Evolutionary conservation across 176 grass and related monocot species (phyloP), one percentile per base, ranked within the genome.

Genomic region (Cocos nucifera): DNA sequence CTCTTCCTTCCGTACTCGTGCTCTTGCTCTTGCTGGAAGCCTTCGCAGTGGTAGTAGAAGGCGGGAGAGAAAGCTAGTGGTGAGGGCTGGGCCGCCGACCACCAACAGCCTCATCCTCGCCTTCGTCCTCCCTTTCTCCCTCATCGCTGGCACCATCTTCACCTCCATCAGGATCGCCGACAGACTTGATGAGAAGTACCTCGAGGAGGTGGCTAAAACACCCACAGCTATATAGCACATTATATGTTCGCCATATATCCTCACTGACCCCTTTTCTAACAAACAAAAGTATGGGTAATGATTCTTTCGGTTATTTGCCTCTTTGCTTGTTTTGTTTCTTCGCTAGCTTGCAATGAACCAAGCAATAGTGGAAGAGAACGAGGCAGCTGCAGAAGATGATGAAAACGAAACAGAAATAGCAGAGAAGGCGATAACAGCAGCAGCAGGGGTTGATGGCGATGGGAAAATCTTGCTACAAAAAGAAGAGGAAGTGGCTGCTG

Each of bases 71-170:
- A 24, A 70, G 10, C 35, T 55, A 14, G 67, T 73, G 71, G 75
- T 85, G 39, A 80, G 82, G 10, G 87, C 82, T 10, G 93, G 93
- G 20, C 76, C 76, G 17, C 92, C 87, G 10, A 89, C 82, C 63
- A 86, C 88, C 27, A 81, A 70, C 63, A 74, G 9, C 65, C 79
- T 86, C 56, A 79, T 98, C 73, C 73, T 98, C 28, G 93, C 87
- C 6, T 92, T 98, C 67, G 53, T 92, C 26, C 84, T 98, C 65
- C 87, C 93, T 12, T 20, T 88, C 19, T 98, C 87, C 51, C 93
- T 98, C 57, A 56, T 98, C 62, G 19, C 80, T 29, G 93, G 84
- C 62, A 98, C 93, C 54, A 62, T 92, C 52, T 3, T 92, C 55
- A 66, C 78, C 17, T 76, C 87, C 53, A 64, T 63, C 44, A 81